phyloP scores from a whole-genome alignment of 2,329 filamentous ascomycete species.

The Ramularia endophylla region DNA sequence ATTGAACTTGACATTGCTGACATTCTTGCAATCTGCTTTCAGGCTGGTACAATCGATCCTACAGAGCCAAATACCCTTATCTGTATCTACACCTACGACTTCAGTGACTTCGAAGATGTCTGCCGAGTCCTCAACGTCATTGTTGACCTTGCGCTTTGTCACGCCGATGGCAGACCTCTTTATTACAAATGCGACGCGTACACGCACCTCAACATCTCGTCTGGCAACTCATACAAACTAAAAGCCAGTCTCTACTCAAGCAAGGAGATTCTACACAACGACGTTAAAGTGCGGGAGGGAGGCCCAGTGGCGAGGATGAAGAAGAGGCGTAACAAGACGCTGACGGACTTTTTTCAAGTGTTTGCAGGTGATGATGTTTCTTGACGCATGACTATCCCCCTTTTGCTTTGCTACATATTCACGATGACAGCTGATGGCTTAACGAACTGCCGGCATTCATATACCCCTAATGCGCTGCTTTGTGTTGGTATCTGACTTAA shows the following conservation, averaged over 20 bases:
- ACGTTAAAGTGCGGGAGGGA: conserved; percentile 13
- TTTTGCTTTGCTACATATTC: no score
- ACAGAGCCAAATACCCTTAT: conserved; percentile 47
- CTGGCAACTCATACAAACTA: conserved; percentile 36
- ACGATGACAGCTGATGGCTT: no score
- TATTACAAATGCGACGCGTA: conserved; percentile 72
- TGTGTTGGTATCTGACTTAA: no score
- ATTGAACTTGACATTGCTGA: no score
- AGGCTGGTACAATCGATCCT: conserved; percentile 49
- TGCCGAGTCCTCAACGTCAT: conserved; percentile 59
- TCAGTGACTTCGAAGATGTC: conserved; percentile 62
- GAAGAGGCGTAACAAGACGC: conserved; percentile 7
- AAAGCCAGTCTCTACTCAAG: conserved; percentile 41
- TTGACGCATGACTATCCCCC: no score
- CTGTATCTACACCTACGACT: conserved; percentile 74
- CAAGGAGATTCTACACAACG: conserved; percentile 25
- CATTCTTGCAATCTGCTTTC: no score
- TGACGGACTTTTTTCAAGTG: conserved; percentile 5
- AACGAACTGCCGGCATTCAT: no score
- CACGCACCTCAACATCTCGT: conserved; percentile 38
- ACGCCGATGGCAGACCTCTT: conserved; percentile 43
- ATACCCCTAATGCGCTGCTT: no score
- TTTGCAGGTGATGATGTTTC: conserved; percentile 9
- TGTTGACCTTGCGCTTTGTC: conserved; percentile 53
- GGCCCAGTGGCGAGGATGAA: conserved; percentile 16